Percentiles rank a stretch among this genome's conserved stretches.
These are phyloP conservation scores for Eucalyptus brandiana DNA, from an alignment of 345 rosid species.

Conservation along the genomic window DNA sequence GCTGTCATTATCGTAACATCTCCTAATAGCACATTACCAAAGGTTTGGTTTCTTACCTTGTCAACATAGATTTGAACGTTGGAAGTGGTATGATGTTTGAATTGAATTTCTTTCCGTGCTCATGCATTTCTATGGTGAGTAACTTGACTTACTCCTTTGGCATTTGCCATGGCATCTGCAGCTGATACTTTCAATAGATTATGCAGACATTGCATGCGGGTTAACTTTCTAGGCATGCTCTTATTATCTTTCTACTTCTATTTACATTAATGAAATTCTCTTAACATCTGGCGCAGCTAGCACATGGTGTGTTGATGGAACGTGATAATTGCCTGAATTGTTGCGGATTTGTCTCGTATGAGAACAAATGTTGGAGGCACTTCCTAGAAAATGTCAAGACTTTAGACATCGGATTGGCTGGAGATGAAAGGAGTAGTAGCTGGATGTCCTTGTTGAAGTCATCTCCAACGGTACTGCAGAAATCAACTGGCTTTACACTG, in stretches of 20 bases:
- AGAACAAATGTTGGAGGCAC: conserved; percentile 28
- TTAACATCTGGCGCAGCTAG: background rate
- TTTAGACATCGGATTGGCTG: background rate
- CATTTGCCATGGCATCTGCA: background rate
- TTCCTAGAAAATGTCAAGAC: conserved; percentile 3
- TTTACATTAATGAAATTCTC: background rate
- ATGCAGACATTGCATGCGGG: background rate
- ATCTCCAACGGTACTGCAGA: background rate
- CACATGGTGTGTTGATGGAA: background rate
- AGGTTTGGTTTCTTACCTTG: conserved; percentile 6
- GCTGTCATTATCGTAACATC: background rate
- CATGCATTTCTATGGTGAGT: background rate
- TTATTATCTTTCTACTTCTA: background rate
- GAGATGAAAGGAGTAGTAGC: background rate
- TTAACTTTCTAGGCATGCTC: background rate
- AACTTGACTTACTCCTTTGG: background rate
- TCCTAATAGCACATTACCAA: conserved; percentile 1
- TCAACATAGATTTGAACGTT: background rate
- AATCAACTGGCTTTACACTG: background rate
- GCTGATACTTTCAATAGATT: background rate
- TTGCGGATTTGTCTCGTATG: conserved; percentile 1
- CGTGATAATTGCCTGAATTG: conserved; percentile 3
- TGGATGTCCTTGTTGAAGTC: conserved; percentile 10
- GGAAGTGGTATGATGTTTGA: background rate
- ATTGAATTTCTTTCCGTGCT: background rate